Base-by-base conservation (phyloP, 2,329 filamentous ascomycete genomes). In the Pyricularia sp. region DNA sequence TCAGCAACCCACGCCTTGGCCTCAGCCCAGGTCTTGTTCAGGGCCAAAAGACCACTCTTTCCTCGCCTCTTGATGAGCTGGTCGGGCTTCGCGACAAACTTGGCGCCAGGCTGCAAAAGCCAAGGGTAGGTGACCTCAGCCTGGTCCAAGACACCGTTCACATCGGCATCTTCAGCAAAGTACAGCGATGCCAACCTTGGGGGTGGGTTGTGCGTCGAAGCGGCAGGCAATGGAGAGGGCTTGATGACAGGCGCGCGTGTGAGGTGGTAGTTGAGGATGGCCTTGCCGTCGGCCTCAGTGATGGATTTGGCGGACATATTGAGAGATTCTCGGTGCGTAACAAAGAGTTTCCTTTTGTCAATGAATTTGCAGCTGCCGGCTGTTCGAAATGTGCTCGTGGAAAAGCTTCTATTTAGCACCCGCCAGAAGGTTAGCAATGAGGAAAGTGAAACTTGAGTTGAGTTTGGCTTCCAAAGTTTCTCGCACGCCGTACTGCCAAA, bases 221-320 rank as follows among this genome's bases (percentile, higher is more conserved):
- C 86, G 74, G 87, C 80, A 75, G 94, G 92, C 69, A 98, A 93
- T 83, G 95, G 93, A 78, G 93, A 94, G 75, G 94, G 92, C 91
- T 97, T 98, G 89, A 99, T 97, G 81, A 97, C 91, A 74, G 93
- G 90, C 75, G 95, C 93, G 80, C 95, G 92, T 77, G 95, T 98
- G 83, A 99, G 93, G 87, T 98, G 95, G 88, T 98, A 99, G 92
- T 97, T 98, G 88, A 99, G 88, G 86, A 99, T 98, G 88, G 95
- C 95, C 92, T 99, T 99, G 89, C 95, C 95, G 86, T 99, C 95
- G 87, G 94, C 94, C 88, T 99, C 95, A 87, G 92, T 84, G 80
- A 99, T 98, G 75, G 94, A 92, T 86, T 99, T 99, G 82, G 95
- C 92, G 80, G 92, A 93, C 93, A 96, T 96, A 78, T 78, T 87